A percentile compares a stretch with the other conserved stretches of the same genome.
These are phyloP conservation scores for Bonia amplexicaulis DNA, from an alignment of 176 grass and related monocot genomes.

Conservation along the genomic window DNA sequence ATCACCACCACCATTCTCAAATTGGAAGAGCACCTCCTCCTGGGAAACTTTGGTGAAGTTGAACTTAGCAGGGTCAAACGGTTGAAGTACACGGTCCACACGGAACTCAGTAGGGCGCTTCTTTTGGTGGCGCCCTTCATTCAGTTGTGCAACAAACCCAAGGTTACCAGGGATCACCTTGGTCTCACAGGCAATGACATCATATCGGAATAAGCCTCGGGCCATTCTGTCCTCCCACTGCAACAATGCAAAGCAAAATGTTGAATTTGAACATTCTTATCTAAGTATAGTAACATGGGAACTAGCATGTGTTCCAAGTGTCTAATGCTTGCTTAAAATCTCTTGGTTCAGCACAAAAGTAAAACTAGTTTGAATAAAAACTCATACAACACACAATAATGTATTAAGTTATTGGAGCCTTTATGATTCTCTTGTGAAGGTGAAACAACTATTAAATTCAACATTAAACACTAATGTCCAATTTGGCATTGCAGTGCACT, in stretches of 20 bases:
- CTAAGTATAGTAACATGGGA: background rate
- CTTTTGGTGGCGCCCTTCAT: slow-evolving; percentile 99
- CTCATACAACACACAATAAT: background rate
- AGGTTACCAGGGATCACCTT: slow-evolving; percentile 87
- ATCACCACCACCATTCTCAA: slow-evolving; percentile 38
- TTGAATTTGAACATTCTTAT: slow-evolving; percentile 5
- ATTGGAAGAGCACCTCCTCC: slow-evolving; percentile 77
- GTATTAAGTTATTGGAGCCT: background rate
- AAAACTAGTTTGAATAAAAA: background rate
- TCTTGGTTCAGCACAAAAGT: background rate
- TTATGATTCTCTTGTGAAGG: background rate
- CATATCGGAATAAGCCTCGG: slow-evolving; percentile 84
- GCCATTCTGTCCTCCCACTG: slow-evolving; percentile 91
- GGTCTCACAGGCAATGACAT: slow-evolving; percentile 92
- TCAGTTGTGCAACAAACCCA: slow-evolving; percentile 87
- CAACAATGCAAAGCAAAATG: background rate
- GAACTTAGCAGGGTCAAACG: slow-evolving; percentile 74
- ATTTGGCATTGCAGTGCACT: background rate
- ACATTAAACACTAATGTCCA: background rate
- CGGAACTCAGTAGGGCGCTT: slow-evolving; percentile 91
- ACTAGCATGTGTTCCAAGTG: background rate
- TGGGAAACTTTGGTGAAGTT: slow-evolving; percentile 89
- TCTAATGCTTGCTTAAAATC: background rate
- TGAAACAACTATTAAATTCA: background rate
- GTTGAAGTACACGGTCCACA: slow-evolving; percentile 82